Evolutionary conservation across 495 filamentous ascomycete genomes (phyloP), one percentile per base, ranked within the genome.

Genomic region (Lophiostoma macrostomum): DNA sequence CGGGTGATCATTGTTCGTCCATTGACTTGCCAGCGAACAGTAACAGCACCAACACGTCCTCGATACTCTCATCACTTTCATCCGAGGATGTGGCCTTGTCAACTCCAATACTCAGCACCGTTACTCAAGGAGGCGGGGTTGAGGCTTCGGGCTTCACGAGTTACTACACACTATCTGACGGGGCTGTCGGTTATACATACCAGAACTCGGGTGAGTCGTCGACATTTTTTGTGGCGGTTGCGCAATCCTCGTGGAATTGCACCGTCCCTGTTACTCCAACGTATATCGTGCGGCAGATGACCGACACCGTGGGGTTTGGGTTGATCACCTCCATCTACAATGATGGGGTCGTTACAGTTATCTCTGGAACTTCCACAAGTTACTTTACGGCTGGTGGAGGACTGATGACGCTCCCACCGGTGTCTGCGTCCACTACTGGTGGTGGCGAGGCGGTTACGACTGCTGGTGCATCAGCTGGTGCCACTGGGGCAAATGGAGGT

Each of bases 311-410:
- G 5, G 10, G 18, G 2, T 10, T 27, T 34, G 20, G 28, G 5
- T 6, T 3, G n/a, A 19, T 48, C 13, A 58, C 55, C 4, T 52
- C 47, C 14, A 58, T 58, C 25, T 34, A 46, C 35, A 19, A 40
- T 27, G 47, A 40, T 46, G 25, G 30, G 7, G 16, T 14, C 11
- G 47, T 28, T 5, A 40, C 55, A 4, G 29, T 58, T 16, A 45
- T 45, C 24, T 27, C 25, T 13, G 48, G 55, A 3, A 37, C 46
- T n/a, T 20, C 36, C 7, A 52, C 40, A 35, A 39, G 5, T 11
- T 23, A 27, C 5, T 46, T 38, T 20, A 58, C 31, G 4, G 31
- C 30, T 19, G 32, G 44, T 1, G 25, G 20, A 13, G 45, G 45
- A 14, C 5, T 13, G 2, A 35, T 47, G 5, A 14, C 41, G 8